Evolutionary conservation across 345 rosid genomes (phyloP).

Genomic region (Hibiscus mutabilis): DNA sequence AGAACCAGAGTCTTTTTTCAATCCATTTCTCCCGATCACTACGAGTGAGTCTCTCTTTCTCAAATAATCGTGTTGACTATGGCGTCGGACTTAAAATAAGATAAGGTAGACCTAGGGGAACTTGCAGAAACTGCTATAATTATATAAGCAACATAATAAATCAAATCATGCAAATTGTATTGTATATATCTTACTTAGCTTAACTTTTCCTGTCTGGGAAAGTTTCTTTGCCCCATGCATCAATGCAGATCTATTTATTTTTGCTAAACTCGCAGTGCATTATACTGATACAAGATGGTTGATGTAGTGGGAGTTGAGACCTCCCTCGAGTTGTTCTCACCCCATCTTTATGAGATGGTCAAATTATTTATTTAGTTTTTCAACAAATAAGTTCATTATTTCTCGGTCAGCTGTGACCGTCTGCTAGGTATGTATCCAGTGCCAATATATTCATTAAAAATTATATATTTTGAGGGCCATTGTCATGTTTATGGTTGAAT

Average conservation of each 20-base stretch:
- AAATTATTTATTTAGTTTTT: too few species aligned
- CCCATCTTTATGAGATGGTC: neutral
- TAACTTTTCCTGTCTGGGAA: neutral
- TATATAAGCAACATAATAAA: neutral
- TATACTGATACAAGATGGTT: too few species aligned
- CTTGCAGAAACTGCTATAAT: neutral
- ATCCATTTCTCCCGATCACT: conserved; percentile 83
- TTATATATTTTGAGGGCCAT: too few species aligned
- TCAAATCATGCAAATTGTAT: neutral
- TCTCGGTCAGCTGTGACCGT: too few species aligned
- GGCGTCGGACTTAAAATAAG: neutral
- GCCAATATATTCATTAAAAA: too few species aligned
- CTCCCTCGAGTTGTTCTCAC: neutral
- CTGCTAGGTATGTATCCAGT: too few species aligned
- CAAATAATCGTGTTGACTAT: neutral
- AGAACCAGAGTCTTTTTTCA: conserved; percentile 63
- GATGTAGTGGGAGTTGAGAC: neutral
- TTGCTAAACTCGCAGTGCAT: too few species aligned
- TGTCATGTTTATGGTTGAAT: too few species aligned
- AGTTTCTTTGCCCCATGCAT: neutral
- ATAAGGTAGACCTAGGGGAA: neutral
- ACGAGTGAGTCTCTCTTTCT: conserved; percentile 41
- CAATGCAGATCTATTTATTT: neutral
- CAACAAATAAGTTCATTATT: too few species aligned
- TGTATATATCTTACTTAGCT: neutral